phyloP scores from a whole-genome alignment of 331 rosid genomes.

The Stylosanthes scabra region DNA sequence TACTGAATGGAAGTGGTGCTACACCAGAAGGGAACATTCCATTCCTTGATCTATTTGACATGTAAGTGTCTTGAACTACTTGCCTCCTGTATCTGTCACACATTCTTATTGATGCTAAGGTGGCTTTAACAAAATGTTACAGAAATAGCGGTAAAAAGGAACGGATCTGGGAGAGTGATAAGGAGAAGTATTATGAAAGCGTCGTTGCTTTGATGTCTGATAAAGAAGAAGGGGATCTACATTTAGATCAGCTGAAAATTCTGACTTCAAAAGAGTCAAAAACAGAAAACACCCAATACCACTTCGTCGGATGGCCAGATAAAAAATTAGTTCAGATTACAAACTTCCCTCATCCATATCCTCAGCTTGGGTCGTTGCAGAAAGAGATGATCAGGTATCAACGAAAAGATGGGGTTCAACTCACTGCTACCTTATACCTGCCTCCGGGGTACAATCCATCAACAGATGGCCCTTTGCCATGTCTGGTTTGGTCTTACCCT shows the following conservation, averaged over 20 bases:
- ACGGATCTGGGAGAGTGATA: conserved; percentile 92
- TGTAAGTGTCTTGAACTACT: conserved; percentile 61
- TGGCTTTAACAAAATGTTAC: conserved; percentile 59
- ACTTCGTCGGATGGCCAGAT: conserved; percentile 86
- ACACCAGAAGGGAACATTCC: conserved; percentile 96
- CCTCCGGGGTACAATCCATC: conserved; percentile 92
- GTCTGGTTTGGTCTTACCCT: conserved; percentile 98
- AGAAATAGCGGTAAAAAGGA: conserved; percentile 90
- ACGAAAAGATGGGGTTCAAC: conserved; percentile 98
- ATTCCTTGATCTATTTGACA: conserved; percentile 94
- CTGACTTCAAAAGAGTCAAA: conserved; percentile 96
- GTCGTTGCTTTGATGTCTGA: conserved; percentile 97
- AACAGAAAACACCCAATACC: conserved; percentile 94
- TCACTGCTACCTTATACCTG: conserved; percentile 95
- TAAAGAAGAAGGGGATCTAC: conserved; percentile 88
- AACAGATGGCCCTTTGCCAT: conserved; percentile 94
- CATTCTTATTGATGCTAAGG: conserved; percentile 30
- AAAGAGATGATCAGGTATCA: conserved; percentile 97
- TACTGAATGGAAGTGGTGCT: conserved; percentile 94
- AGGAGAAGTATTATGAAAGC: conserved; percentile 82
- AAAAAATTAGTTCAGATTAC: conserved; percentile 75
- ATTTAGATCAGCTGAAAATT: conserved; percentile 71
- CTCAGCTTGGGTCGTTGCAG: conserved; percentile 90
- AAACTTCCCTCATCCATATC: conserved; percentile 97
- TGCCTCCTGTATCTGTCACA: conserved; percentile 26